phyloP scores from a whole-genome alignment of 2,329 filamentous ascomycete genomes.

The Xylariaceae sp. region DNA sequence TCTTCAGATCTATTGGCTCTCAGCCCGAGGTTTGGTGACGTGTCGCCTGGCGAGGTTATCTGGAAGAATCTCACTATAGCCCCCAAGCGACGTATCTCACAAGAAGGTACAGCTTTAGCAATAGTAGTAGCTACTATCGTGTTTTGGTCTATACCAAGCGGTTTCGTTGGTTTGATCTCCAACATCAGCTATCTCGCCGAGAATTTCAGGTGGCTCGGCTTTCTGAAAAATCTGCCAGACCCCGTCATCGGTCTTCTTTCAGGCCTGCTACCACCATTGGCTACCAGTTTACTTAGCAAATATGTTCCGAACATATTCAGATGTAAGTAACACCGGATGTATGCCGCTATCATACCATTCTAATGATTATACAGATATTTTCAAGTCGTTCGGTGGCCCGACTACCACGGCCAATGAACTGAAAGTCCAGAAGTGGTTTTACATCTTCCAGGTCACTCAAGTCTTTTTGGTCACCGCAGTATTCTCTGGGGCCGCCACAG shows the following conservation, averaged over 20 bases:
- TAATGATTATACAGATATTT: conserved; percentile 47
- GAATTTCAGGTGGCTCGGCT: conserved; percentile 64
- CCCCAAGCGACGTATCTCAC: conserved; percentile 22
- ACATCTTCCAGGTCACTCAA: conserved; percentile 75
- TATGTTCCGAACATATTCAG: conserved; percentile 74
- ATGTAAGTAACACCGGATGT: conserved; percentile 40
- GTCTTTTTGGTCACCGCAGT: conserved; percentile 81
- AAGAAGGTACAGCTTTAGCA: conserved; percentile 53
- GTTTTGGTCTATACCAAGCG: conserved; percentile 78
- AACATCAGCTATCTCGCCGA: conserved; percentile 71
- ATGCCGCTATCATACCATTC: background rate
- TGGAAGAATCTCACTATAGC: conserved; percentile 70
- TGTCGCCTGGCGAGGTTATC: conserved; percentile 76
- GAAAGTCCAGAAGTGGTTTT: conserved; percentile 75
- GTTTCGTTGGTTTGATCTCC: conserved; percentile 77
- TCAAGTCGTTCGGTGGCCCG: conserved; percentile 66
- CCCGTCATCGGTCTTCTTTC: conserved; percentile 73
- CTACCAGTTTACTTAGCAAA: conserved; percentile 78
- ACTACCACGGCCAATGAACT: conserved; percentile 70
- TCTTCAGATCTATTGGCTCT: conserved; percentile 21
- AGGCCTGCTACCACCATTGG: conserved; percentile 74
- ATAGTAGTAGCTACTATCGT: conserved; percentile 71
- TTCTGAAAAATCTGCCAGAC: conserved; percentile 66
- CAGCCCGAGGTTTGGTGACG: conserved; percentile 40
- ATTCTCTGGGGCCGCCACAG: conserved; percentile 52